Evolutionary conservation across 2,329 filamentous ascomycete genomes (phyloP), one percentile per base, ranked within the genome.

Genomic region (Periconia macrospinosa): DNA sequence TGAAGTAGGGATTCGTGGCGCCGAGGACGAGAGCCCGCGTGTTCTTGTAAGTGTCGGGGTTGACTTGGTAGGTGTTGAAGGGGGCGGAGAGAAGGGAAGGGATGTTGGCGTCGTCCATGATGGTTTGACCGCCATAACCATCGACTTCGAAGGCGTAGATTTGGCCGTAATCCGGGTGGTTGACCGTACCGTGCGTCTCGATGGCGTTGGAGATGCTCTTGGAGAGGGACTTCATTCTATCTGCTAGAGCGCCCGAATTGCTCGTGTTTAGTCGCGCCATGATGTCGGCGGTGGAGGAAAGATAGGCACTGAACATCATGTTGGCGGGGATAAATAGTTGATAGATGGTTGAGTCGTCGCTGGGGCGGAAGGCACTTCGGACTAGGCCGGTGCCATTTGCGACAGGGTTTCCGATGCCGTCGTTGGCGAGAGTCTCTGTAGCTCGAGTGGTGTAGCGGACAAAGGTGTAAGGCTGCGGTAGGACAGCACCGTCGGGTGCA

Each of bases 41-140:
- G 57, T 76, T 77, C 33, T 74, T 69, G 55, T 82, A 81, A 13
- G 75, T 72, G 41, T 80, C 74, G 27, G 54, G 6, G 53, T 73
- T 62, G 41, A 76, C 65, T 1, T 76, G 60, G 53, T 86, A 89
- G 9, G 85, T 83, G 49, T 88, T 75, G 63, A 89, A 84, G 1
- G 87, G 86, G 20, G 86, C 80, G 1, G 84, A 83, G 41, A 90
- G 79, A 2, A 90, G 79, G 13, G 82, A 86, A 0, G 87, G 87
- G 46, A 90, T 84, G 58, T 90, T 90, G 30, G 87, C 86, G 54
- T 90, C 87, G 63, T 90, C 87, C 86, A 89, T 89, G 47, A 87
- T 77, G 58, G 83, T 86, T 50, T 71, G 68, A 14, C 66, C 67
- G 43, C 73, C 73, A 59, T 75, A 79, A 19, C 78, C 78, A 55